Percentiles rank a stretch among this genome's conserved stretches.
phyloP scores from a whole-genome alignment of 164 flowering plant species.

The Warburgia ugandensis region DNA sequence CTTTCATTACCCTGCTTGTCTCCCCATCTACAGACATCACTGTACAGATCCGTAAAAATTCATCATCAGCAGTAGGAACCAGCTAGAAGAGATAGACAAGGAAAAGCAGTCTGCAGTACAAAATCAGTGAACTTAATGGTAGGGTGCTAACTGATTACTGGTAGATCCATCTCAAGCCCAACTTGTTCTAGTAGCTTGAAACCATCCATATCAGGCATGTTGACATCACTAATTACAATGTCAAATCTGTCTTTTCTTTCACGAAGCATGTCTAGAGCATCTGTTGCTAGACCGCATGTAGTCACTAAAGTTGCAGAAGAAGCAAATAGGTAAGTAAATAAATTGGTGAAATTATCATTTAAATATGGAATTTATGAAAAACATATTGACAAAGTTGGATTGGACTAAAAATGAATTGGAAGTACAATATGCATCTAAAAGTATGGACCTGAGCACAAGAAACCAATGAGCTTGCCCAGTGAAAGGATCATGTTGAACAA shows the following conservation, averaged over 20 bases:
- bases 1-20: constrained; percentile 95
- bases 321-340: neutral
- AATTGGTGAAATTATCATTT: too few species aligned
- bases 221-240: constrained; percentile 95
- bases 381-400: too few species aligned
- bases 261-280: constrained; percentile 73
- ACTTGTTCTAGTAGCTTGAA: constrained; percentile 93
- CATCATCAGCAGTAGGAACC: neutral
- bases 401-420: too few species aligned
- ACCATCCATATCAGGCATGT: constrained; percentile 99
- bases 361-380: too few species aligned
- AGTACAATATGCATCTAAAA: too few species aligned
- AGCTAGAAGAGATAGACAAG: neutral
- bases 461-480: too few species aligned
- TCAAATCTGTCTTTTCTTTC: constrained; percentile 82
- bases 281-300: constrained; percentile 75
- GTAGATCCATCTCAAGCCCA: constrained; percentile 97
- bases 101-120: constrained; percentile 1
- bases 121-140: neutral
- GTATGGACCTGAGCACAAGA: too few species aligned
- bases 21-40: constrained; percentile 99
- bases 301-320: constrained; percentile 52
- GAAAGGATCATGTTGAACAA: too few species aligned
- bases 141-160: constrained; percentile 77
- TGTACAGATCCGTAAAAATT: constrained; percentile 21